These are phyloP conservation scores for Fusarium pininemorale DNA, from an alignment of 2,329 filamentous ascomycete genomes.

Conservation along the genomic window DNA sequence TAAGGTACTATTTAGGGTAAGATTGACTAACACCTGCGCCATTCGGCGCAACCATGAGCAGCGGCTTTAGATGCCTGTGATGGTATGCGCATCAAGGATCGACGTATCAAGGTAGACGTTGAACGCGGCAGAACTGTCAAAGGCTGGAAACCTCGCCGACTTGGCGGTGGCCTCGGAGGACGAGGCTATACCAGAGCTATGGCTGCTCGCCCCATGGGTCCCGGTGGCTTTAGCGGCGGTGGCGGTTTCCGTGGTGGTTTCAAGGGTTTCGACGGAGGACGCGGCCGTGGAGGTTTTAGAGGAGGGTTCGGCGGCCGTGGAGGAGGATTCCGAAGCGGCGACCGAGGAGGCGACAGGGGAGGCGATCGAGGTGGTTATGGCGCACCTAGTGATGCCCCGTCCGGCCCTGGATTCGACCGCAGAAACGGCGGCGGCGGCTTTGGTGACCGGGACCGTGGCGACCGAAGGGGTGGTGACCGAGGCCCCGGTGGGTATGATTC, in stretches of 20 bases:
- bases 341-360: not conserved
- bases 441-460: constrained; percentile 52
- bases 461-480: constrained; percentile 52
- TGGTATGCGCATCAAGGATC: constrained; percentile 91
- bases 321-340: constrained; percentile 61
- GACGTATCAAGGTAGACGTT: constrained; percentile 92
- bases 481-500: constrained; percentile 69
- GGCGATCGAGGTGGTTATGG: constrained; percentile 58
- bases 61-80: constrained; percentile 89
- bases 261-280: constrained; percentile 57
- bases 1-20: constrained; percentile 58
- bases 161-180: constrained; percentile 91
- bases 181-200: constrained; percentile 89
- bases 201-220: constrained; percentile 74
- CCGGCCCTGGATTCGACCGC: constrained; percentile 64
- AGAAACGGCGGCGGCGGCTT: constrained; percentile 53
- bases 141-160: constrained; percentile 90
- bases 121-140: constrained; percentile 94
- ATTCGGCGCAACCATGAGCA: constrained; percentile 68
- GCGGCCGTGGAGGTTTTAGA: constrained; percentile 55
- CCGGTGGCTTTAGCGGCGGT: constrained; percentile 68
- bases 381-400: constrained; percentile 67
- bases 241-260: constrained; percentile 58
- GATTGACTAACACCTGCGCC: constrained; percentile 74
- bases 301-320: constrained; percentile 66